phyloP scores from a whole-genome alignment of 179 eudicot species.

The Spergularia azorica region DNA sequence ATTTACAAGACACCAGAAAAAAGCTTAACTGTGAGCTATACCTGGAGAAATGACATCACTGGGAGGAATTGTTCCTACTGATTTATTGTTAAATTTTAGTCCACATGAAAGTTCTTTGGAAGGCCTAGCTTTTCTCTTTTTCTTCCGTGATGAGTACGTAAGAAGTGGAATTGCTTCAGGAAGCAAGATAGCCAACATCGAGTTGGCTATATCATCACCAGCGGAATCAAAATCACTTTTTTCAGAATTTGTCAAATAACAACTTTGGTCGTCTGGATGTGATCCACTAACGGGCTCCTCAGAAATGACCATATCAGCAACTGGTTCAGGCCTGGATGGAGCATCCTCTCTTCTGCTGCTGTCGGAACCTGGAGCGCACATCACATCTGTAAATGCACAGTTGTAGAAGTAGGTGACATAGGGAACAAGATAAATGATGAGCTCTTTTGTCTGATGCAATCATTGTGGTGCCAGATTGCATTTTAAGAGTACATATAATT shows the following conservation, averaged over 20 bases:
- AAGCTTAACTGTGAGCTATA: conserved; percentile 29
- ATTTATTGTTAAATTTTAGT: conserved; percentile 31
- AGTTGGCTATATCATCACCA: conserved; percentile 64
- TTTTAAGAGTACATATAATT: conserved; percentile 8
- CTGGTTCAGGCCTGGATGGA: conserved; percentile 31
- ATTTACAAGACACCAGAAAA: conserved; percentile 3
- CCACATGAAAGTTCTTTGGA: conserved; percentile 24
- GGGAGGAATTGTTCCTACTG: conserved; percentile 21
- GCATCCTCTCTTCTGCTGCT: conserved; percentile 26
- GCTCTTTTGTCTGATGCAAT: neutral
- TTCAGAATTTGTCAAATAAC: conserved; percentile 42
- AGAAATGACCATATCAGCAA: conserved; percentile 31
- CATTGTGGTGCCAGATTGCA: conserved; percentile 1
- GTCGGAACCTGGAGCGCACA: conserved; percentile 22
- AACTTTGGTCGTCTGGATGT: conserved; percentile 45
- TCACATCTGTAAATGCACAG: conserved; percentile 35
- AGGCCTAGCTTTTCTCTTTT: conserved; percentile 44
- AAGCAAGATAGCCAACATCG: conserved; percentile 84
- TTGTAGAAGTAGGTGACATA: no score
- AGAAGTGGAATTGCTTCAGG: conserved; percentile 90
- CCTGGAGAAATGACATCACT: conserved; percentile 40
- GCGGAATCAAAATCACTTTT: conserved; percentile 60
- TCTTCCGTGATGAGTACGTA: conserved; percentile 69
- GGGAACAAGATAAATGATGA: no score
- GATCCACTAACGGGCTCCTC: conserved; percentile 38